These are phyloP conservation scores for Bromus sterilis DNA, from an alignment of 176 grass and related monocot genomes.

Conservation along the genomic window DNA sequence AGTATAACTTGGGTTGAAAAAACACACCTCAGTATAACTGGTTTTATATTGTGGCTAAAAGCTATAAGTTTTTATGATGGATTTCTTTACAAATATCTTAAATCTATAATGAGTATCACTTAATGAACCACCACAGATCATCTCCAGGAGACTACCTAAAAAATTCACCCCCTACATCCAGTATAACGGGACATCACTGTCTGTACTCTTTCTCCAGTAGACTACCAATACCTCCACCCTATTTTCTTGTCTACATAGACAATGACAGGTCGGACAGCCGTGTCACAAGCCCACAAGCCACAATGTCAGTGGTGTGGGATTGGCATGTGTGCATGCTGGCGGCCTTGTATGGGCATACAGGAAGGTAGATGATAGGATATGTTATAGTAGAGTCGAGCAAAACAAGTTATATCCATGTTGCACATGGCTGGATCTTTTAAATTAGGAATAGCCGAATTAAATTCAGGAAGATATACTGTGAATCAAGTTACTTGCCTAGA, in stretches of 20 bases:
- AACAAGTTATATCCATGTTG: not conserved
- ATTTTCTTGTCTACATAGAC: not conserved
- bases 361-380: not conserved
- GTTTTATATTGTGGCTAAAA: not conserved
- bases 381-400: not conserved
- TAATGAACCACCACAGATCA: not conserved
- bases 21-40: not conserved
- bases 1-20: not conserved
- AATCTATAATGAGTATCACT: not conserved
- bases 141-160: not conserved
- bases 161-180: too few species aligned
- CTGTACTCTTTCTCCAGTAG: not conserved
- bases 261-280: not conserved
- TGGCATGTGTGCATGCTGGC: not conserved
- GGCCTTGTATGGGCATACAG: not conserved
- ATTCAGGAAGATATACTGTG: too few species aligned
- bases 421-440: not conserved
- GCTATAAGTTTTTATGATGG: constrained; percentile 10
- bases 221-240: not conserved
- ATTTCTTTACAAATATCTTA: constrained; percentile 10
- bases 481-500: not conserved
- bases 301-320: not conserved
- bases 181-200: not conserved
- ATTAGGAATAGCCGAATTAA: too few species aligned
- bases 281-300: not conserved